These are phyloP conservation scores for Eremothecium gossypii DNA, from an alignment of 1,139 yeast genomes.

Conservation along the genomic window DNA sequence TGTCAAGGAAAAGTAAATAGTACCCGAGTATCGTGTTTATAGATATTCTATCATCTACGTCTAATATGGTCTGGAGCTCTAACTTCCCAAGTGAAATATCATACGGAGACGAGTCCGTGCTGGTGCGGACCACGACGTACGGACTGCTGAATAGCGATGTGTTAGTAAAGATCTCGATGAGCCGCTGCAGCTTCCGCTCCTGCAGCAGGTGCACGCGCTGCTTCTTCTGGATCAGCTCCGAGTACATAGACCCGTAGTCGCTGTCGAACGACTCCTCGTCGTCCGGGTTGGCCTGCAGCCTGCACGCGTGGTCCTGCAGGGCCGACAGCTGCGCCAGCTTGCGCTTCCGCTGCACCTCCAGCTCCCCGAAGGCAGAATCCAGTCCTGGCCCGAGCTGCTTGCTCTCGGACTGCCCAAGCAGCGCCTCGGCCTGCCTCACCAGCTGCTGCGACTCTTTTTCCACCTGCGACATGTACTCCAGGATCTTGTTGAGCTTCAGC, in stretches of 20 bases:
- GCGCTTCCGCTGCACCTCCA: slow-evolving; percentile 7
- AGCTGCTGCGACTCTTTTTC: slow-evolving; percentile 15
- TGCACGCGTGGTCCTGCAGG: background rate
- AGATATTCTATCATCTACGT: background rate
- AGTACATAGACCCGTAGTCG: slow-evolving; percentile 23
- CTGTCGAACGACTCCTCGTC: slow-evolving; percentile 10
- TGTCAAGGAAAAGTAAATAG: slow-evolving; percentile 19
- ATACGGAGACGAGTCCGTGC: slow-evolving; percentile 3
- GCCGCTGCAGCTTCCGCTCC: slow-evolving; percentile 15
- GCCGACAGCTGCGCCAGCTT: slow-evolving; percentile 3
- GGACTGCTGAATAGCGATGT: slow-evolving; percentile 5
- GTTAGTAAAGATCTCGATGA: slow-evolving; percentile 14
- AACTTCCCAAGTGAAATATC: slow-evolving; percentile 5
- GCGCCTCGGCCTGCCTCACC: slow-evolving; percentile 9
- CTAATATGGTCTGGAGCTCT: slow-evolving; percentile 1
- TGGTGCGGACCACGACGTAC: slow-evolving; percentile 1
- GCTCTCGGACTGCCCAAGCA: background rate
- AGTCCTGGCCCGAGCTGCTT: background rate
- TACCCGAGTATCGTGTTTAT: slow-evolving; percentile 23
- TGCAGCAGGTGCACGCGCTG: slow-evolving; percentile 14
- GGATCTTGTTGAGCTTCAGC: slow-evolving; percentile 21
- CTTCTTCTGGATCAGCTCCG: slow-evolving; percentile 17
- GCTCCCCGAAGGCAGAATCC: slow-evolving; percentile 1
- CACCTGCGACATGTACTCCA: slow-evolving; percentile 22
- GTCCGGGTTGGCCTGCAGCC: background rate